phyloP scores from a whole-genome alignment of 1,284 basidiomycete species.

The Moesziomyces aphidis region DNA sequence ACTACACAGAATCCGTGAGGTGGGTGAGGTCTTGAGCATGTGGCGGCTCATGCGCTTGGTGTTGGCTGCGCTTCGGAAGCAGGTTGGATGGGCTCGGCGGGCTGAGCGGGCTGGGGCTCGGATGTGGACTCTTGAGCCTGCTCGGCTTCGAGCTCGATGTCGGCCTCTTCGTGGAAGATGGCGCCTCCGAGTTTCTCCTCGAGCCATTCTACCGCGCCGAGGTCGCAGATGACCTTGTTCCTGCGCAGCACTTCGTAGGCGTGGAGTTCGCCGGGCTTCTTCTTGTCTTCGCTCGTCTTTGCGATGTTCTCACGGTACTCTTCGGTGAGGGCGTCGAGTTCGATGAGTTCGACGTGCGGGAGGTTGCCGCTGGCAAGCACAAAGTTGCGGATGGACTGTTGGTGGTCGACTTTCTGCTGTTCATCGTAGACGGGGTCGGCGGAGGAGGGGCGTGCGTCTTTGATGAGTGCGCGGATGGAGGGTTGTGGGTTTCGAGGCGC shows the following conservation, averaged over 20 bases:
- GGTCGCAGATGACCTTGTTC: constrained; percentile 58
- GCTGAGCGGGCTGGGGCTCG: neutral
- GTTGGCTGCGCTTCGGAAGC: constrained; percentile 8
- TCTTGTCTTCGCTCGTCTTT: constrained; percentile 56
- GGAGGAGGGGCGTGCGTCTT: constrained; percentile 49
- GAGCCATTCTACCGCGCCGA: constrained; percentile 68
- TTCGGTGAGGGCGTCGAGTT: constrained; percentile 59
- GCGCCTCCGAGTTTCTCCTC: constrained; percentile 66
- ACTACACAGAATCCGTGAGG: too few species aligned
- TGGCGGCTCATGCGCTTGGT: constrained; percentile 5
- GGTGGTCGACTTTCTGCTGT: constrained; percentile 54
- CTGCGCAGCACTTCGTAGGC: constrained; percentile 66
- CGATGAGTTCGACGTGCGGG: constrained; percentile 57
- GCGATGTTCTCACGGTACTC: constrained; percentile 43
- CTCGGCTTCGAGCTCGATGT: constrained; percentile 10
- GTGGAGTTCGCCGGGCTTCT: constrained; percentile 66
- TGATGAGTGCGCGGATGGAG: constrained; percentile 27
- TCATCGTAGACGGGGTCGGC: constrained; percentile 57
- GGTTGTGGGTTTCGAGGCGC: constrained; percentile 59
- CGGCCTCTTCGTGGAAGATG: constrained; percentile 55
- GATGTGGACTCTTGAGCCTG: constrained; percentile 14
- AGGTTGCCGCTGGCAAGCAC: constrained; percentile 57
- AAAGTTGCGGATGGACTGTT: constrained; percentile 54
- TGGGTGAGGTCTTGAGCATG: too few species aligned
- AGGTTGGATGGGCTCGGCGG: constrained; percentile 2